Conservation (phyloP, 345 rosid genomes). For the Pelargonium nanum region DNA sequence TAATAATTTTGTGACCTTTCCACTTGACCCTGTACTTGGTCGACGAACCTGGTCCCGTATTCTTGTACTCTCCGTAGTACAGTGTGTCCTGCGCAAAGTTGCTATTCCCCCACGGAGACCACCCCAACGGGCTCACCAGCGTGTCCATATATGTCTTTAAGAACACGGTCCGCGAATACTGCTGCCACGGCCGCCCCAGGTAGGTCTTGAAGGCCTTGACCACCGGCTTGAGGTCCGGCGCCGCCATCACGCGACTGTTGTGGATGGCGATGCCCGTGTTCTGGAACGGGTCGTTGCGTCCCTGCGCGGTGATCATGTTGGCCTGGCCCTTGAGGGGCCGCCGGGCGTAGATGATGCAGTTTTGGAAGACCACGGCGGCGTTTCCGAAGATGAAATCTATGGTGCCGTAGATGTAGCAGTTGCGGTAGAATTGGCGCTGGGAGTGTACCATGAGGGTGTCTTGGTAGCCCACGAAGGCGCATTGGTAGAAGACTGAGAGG, state of each 20-base stretch:
- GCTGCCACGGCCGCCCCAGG: slow-evolving; percentile 62
- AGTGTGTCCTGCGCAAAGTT: slow-evolving; percentile 44
- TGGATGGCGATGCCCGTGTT: slow-evolving; percentile 53
- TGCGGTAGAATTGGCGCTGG: slow-evolving; percentile 37
- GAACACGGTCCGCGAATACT: slow-evolving; percentile 52
- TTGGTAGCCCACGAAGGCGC: slow-evolving; percentile 35
- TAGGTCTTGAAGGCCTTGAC: slow-evolving; percentile 24
- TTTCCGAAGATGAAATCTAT: slow-evolving; percentile 67
- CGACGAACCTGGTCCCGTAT: slow-evolving; percentile 55
- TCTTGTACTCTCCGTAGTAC: slow-evolving; percentile 62
- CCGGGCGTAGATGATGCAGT: slow-evolving; percentile 40
- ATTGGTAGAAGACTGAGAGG: slow-evolving; percentile 33
- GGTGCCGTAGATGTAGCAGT: slow-evolving; percentile 34
- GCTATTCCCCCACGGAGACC: slow-evolving; percentile 51
- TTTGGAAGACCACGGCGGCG: slow-evolving; percentile 49
- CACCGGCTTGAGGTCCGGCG: slow-evolving; percentile 16
- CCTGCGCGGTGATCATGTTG: slow-evolving; percentile 61
- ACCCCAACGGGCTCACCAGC: slow-evolving; percentile 38
- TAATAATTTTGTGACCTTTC: slow-evolving; percentile 56
- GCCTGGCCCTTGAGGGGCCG: slow-evolving; percentile 31
- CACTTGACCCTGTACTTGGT: slow-evolving; percentile 49
- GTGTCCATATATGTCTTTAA: slow-evolving; percentile 44
- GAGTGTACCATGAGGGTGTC: slow-evolving; percentile 60
- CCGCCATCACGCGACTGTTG: slow-evolving; percentile 39
- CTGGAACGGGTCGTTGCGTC: slow-evolving; percentile 37